These are phyloP conservation scores for Trichoderma sp. DNA, from an alignment of 2,329 filamentous ascomycete genomes.

Conservation along the genomic window DNA sequence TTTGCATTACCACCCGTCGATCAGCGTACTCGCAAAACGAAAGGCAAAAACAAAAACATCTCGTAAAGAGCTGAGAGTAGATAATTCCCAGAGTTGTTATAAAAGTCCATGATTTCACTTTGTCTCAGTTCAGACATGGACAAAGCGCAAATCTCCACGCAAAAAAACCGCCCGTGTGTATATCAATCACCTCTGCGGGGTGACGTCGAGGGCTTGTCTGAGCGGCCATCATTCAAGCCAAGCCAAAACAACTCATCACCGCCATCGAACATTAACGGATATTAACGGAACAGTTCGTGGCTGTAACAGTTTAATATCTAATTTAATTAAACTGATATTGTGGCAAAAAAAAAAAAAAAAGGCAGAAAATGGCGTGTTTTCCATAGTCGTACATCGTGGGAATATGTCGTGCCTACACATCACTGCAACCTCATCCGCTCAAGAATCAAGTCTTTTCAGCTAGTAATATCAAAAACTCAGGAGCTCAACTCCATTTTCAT, in stretches of 20 bases:
- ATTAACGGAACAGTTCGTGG: neutral
- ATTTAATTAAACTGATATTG: neutral
- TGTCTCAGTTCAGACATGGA: neutral
- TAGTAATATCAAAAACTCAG: neutral
- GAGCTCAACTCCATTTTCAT: neutral
- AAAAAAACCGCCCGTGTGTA: neutral
- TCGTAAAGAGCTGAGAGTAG: neutral
- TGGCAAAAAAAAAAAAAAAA: neutral
- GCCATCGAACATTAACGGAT: neutral
- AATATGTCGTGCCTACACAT: neutral
- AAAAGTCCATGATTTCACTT: conserved; percentile 13
- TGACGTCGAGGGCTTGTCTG: neutral
- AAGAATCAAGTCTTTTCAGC: neutral
- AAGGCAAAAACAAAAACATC: neutral
- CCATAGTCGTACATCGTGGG: neutral
- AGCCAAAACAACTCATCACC: neutral
- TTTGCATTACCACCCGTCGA: neutral
- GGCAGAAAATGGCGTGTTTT: neutral
- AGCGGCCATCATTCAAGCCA: neutral
- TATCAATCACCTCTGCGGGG: neutral
- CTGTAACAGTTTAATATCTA: neutral
- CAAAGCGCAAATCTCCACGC: neutral
- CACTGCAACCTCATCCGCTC: neutral
- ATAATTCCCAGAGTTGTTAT: neutral
- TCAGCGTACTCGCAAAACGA: neutral